Evolutionary conservation across 2,329 filamentous ascomycete species (phyloP).

Genomic region (Elsinoe batatas): DNA sequence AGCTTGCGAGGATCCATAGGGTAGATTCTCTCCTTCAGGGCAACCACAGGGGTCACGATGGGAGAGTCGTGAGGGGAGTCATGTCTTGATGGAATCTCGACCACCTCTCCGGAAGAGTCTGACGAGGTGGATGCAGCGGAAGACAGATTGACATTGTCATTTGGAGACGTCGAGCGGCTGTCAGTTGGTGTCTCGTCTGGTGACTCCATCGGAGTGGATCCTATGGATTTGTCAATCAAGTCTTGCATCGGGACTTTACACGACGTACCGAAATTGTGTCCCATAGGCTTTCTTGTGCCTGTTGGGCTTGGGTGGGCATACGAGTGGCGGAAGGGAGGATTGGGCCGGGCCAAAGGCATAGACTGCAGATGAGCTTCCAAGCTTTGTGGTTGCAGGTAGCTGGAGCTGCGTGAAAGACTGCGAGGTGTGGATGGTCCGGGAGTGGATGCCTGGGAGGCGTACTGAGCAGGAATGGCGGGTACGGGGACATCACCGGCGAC

Average conservation of each 20-base stretch:
- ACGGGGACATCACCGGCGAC: neutral
- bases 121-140: slow-evolving; percentile 6
- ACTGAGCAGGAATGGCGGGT: slow-evolving; percentile 9
- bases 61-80: slow-evolving; percentile 10
- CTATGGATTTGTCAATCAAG: neutral
- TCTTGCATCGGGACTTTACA: neutral
- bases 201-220: slow-evolving; percentile 3
- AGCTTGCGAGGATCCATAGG: slow-evolving; percentile 11
- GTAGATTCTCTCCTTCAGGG: neutral
- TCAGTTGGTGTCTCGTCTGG: neutral
- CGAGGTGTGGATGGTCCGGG: slow-evolving; percentile 9
- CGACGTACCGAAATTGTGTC: slow-evolving; percentile 2
- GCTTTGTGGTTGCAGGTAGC: slow-evolving; percentile 1
- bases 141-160: neutral
- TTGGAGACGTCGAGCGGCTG: neutral
- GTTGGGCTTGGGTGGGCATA: neutral
- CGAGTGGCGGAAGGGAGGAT: slow-evolving; percentile 2
- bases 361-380: slow-evolving; percentile 8
- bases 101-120: neutral
- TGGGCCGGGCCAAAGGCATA: neutral
- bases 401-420: slow-evolving; percentile 1
- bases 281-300: neutral
- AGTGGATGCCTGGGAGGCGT: neutral
- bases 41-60: neutral
- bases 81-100: slow-evolving; percentile 4